phyloP scores from a whole-genome alignment of 1,139 yeast genomes.

The Magnusiomyces starmeri region DNA sequence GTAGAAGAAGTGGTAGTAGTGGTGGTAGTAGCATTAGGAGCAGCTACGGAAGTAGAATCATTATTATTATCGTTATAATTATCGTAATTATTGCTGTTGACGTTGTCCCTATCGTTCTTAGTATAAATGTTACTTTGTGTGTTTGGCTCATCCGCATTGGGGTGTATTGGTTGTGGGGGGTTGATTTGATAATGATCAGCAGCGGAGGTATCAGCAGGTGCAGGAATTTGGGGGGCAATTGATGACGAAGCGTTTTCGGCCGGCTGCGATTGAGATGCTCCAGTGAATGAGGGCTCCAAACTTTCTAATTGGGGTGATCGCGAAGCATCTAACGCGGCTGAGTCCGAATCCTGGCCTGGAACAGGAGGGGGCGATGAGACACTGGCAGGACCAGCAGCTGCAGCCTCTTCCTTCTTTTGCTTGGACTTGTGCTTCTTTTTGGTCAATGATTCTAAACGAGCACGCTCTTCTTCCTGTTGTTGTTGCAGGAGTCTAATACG shows the following conservation, averaged over 20 bases:
- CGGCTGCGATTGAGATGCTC: constrained; percentile 1
- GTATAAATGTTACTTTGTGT: too few relatives aligned
- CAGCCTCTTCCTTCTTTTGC: constrained; percentile 5
- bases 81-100: too few relatives aligned
- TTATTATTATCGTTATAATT: too few relatives aligned
- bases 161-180: constrained; percentile 12
- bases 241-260: neutral
- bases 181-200: neutral
- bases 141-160: neutral
- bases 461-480: constrained; percentile 75
- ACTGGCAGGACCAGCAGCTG: neutral
- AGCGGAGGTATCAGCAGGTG: neutral
- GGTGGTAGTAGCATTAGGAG: neutral
- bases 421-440: constrained; percentile 48
- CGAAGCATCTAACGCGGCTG: neutral
- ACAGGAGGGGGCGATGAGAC: neutral
- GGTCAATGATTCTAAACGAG: constrained; percentile 58
- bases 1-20: too few relatives aligned
- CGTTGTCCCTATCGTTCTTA: neutral
- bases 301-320: neutral
- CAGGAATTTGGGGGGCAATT: neutral
- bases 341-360: neutral
- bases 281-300: constrained; percentile 5
- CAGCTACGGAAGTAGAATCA: too few relatives aligned
- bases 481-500: constrained; percentile 78